These are phyloP conservation scores for Spencermartinsiella europaea DNA, from an alignment of 805 yeast genomes.

Conservation along the genomic window DNA sequence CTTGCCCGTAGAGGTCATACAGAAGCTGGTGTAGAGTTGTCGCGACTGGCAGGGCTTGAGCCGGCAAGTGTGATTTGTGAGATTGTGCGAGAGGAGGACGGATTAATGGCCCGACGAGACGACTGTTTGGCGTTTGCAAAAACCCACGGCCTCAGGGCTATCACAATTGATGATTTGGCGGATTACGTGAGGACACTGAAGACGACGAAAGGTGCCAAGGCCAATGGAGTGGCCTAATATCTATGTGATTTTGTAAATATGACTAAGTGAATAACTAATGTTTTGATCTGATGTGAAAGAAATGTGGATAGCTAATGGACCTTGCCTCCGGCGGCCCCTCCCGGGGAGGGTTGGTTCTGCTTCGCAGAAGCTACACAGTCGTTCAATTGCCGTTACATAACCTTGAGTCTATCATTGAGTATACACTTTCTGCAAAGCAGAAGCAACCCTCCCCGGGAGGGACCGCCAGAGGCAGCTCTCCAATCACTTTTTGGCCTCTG, in stretches of 20 bases:
- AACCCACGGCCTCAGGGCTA: constrained; percentile 57
- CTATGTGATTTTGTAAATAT: background rate
- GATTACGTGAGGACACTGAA: constrained; percentile 39
- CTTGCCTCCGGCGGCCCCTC: no score
- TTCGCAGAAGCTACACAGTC: no score
- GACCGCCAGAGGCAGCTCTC: no score
- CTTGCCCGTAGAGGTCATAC: constrained; percentile 88
- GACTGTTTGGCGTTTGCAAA: constrained; percentile 73
- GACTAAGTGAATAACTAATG: background rate
- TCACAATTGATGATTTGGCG: constrained; percentile 72
- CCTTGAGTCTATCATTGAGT: no score
- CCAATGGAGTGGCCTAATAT: background rate
- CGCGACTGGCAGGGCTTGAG: constrained; percentile 65
- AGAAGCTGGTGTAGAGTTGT: constrained; percentile 91
- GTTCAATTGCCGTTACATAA: no score
- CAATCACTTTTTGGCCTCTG: constrained; percentile 6
- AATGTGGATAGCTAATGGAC: no score
- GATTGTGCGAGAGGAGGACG: constrained; percentile 87
- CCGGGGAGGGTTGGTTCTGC: no score
- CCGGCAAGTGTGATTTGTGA: constrained; percentile 95
- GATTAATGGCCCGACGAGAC: constrained; percentile 88
- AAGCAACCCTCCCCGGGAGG: no score
- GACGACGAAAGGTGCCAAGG: background rate
- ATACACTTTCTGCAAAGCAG: no score
- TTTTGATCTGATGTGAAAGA: no score